These are phyloP conservation scores for Globisporangium yorkense DNA, from an alignment of 352 stramenopile species.

Conservation along the genomic window DNA sequence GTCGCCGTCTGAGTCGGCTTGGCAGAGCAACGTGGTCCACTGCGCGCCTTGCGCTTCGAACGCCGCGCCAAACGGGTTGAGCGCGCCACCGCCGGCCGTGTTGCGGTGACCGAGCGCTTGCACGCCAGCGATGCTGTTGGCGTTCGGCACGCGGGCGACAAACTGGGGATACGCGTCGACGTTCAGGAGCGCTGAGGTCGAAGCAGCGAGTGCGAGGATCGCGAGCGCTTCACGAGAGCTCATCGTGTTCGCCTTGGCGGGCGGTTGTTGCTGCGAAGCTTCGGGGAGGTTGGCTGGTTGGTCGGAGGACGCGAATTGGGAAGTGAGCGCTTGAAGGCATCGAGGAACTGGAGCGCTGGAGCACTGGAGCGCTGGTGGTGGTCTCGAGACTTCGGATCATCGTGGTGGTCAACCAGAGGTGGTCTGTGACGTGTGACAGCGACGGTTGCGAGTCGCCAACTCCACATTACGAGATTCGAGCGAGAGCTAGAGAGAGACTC, in stretches of 20 bases:
- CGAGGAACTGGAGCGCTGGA: not conserved
- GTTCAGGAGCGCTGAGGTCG: not conserved
- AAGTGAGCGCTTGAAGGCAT: not conserved
- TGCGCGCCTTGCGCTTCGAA: slow-evolving; percentile 30
- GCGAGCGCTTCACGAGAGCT: not conserved
- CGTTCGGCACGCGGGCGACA: slow-evolving; percentile 59
- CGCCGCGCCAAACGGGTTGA: slow-evolving; percentile 57
- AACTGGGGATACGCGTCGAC: slow-evolving; percentile 33
- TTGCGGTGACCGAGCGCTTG: slow-evolving; percentile 52
- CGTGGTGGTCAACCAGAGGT: not conserved
- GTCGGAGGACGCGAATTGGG: not conserved
- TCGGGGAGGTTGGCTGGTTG: not conserved
- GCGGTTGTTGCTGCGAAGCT: not conserved
- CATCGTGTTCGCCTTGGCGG: not conserved
- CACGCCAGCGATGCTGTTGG: slow-evolving; percentile 33
- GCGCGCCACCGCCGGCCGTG: slow-evolving; percentile 31
- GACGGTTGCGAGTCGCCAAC: not conserved
- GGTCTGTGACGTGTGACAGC: not conserved
- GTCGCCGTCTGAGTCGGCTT: slow-evolving; percentile 68
- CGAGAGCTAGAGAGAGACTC: not conserved
- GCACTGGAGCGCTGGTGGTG: not conserved
- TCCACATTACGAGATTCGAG: no score
- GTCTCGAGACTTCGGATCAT: not conserved
- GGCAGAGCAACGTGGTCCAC: slow-evolving; percentile 58
- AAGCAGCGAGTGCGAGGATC: not conserved